Conservation (phyloP, 2,329 filamentous ascomycete species). For the Lasiodiplodia citricola region DNA sequence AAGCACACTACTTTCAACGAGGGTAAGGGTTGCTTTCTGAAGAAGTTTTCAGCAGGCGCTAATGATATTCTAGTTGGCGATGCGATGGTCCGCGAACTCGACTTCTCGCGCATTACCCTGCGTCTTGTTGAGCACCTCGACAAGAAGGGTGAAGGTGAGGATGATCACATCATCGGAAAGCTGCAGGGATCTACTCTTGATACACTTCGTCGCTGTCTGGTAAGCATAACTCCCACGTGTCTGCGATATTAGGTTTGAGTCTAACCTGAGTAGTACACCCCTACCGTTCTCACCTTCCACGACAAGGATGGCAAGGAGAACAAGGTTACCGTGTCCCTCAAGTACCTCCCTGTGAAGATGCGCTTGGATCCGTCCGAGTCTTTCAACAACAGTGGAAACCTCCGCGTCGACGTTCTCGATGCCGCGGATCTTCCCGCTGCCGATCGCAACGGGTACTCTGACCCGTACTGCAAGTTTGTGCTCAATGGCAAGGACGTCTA, state of each 20-base stretch:
- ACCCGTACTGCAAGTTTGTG: slow-evolving; percentile 94
- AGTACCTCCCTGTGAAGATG: slow-evolving; percentile 96
- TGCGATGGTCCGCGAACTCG: slow-evolving; percentile 94
- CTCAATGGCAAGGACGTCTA: slow-evolving; percentile 87
- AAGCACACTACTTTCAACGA: slow-evolving; percentile 80
- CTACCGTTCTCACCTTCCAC: slow-evolving; percentile 79
- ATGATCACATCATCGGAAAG: slow-evolving; percentile 79
- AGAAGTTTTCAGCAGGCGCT: slow-evolving; percentile 33
- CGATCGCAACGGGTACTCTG: slow-evolving; percentile 94
- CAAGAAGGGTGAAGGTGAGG: slow-evolving; percentile 69
- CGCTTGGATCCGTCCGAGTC: slow-evolving; percentile 90
- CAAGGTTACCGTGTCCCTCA: slow-evolving; percentile 88
- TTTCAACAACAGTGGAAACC: slow-evolving; percentile 97
- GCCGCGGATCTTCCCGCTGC: slow-evolving; percentile 87
- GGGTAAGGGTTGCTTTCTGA: slow-evolving; percentile 53
- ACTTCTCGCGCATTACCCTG: slow-evolving; percentile 91
- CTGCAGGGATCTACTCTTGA: slow-evolving; percentile 84
- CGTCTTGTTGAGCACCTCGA: slow-evolving; percentile 83
- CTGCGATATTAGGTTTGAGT: slow-evolving; percentile 47
- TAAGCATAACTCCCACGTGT: slow-evolving; percentile 35
- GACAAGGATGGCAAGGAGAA: slow-evolving; percentile 76
- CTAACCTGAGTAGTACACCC: slow-evolving; percentile 66
- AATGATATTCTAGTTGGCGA: slow-evolving; percentile 67
- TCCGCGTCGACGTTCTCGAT: slow-evolving; percentile 92
- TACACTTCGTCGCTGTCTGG: slow-evolving; percentile 82